A percentile compares a stretch with the other conserved stretches of the same genome.
Conservation (phyloP, 495 filamentous ascomycete species). For the Podospora pseudopauciseta region DNA sequence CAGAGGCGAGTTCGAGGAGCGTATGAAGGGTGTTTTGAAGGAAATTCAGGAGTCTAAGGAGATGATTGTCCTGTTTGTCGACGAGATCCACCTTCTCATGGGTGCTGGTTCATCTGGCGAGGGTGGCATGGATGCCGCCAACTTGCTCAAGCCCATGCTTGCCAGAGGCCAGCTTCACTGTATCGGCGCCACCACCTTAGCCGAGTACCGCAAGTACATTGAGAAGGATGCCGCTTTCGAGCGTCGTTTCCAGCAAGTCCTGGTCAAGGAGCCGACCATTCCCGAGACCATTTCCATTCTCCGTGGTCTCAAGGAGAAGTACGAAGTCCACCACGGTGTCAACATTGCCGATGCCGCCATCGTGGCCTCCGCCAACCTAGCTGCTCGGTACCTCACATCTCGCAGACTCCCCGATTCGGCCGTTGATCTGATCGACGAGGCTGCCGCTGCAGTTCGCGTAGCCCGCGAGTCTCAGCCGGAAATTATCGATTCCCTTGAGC, state of each 20-base stretch:
- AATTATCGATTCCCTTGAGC: constrained; percentile 86
- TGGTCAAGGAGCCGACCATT: constrained; percentile 88
- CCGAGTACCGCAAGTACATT: constrained; percentile 97
- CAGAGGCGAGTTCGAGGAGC: constrained; percentile 95
- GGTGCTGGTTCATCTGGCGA: constrained; percentile 90
- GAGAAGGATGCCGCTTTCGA: constrained; percentile 98
- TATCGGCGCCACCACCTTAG: constrained; percentile 91
- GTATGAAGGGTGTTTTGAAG: constrained; percentile 97
- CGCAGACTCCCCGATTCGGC: constrained; percentile 92
- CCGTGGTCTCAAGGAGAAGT: constrained; percentile 92
- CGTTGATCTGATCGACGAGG: constrained; percentile 94
- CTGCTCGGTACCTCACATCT: constrained; percentile 84
- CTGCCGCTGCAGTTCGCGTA: constrained; percentile 89
- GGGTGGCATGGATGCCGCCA: constrained; percentile 98
- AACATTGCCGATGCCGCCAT: constrained; percentile 91
- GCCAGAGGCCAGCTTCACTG: constrained; percentile 95
- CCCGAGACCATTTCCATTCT: constrained; percentile 94
- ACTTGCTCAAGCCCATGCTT: constrained; percentile 94
- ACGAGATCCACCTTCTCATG: constrained; percentile 98
- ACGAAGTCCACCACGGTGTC: constrained; percentile 97
- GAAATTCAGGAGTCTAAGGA: constrained; percentile 96
- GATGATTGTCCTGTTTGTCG: constrained; percentile 94
- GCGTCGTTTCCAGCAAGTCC: constrained; percentile 94
- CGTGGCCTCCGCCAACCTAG: constrained; percentile 82
- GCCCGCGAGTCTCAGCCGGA: constrained; percentile 95